Evolutionary conservation across 1,139 yeast species (phyloP).

Genomic region (Trichomonascaceae sp.): DNA sequence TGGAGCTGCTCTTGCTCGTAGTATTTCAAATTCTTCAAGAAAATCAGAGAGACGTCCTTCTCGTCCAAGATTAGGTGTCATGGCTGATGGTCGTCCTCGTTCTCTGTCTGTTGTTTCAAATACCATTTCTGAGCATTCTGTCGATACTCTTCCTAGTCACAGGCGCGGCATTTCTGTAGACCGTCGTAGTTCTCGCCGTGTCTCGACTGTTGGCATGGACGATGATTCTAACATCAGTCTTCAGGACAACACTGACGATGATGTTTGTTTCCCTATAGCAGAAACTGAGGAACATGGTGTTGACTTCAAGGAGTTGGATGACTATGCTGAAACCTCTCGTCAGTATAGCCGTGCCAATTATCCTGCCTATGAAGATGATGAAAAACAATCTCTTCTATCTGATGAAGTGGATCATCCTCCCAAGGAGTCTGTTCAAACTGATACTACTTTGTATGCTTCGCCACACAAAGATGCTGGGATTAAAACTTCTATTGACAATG

Average conservation of each 20-base stretch:
- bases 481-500: not conserved
- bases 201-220: conserved; percentile 17
- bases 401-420: not conserved
- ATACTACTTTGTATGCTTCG: not conserved
- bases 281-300: conserved; percentile 39
- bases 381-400: not conserved
- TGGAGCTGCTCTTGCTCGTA: conserved; percentile 5
- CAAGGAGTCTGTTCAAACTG: not conserved
- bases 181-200: conserved; percentile 17
- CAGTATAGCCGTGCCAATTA: not conserved
- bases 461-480: not conserved
- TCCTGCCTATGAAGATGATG: not conserved
- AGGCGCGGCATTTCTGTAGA: conserved; percentile 5
- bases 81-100: conserved; percentile 7
- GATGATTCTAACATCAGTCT: conserved; percentile 28
- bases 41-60: not conserved
- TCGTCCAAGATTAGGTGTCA: conserved; percentile 1
- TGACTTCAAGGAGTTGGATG: conserved; percentile 36
- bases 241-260: conserved; percentile 65
- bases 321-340: conserved; percentile 25
- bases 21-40: not conserved
- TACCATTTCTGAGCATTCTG: conserved; percentile 22
- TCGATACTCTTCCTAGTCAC: conserved; percentile 17
- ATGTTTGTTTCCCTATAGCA: conserved; percentile 93
- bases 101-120: conserved; percentile 20